These are phyloP conservation scores for Picochlorum sp. DNA, from an alignment of 139 green algal species.

Conservation along the genomic window DNA sequence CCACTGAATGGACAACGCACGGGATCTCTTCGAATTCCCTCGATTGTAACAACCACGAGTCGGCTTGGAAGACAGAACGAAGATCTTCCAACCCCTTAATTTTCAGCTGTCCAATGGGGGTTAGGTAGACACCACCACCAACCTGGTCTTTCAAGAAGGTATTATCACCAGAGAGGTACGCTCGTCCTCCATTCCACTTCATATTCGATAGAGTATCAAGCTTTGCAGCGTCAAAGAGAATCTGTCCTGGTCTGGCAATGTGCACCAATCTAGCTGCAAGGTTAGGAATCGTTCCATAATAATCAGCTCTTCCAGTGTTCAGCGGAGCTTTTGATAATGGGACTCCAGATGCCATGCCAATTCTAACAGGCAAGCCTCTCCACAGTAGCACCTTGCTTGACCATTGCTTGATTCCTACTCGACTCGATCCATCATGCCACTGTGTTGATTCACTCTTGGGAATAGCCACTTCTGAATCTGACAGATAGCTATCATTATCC, in stretches of 20 bases:
- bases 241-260: constrained; percentile 59
- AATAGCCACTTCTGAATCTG: not conserved
- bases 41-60: constrained; percentile 14
- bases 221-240: constrained; percentile 42
- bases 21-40: constrained; percentile 9
- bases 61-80: constrained; percentile 37
- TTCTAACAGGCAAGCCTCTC: constrained; percentile 56
- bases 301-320: constrained; percentile 73
- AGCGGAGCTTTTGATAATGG: constrained; percentile 54
- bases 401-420: not conserved
- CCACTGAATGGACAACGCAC: not conserved
- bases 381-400: constrained; percentile 39
- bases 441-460: not conserved
- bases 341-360: constrained; percentile 63
- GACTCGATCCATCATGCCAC: not conserved
- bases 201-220: not conserved
- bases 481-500: not conserved
- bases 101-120: constrained; percentile 34
- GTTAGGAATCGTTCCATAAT: constrained; percentile 73
- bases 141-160: not conserved
- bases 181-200: not conserved
- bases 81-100: constrained; percentile 46
- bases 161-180: not conserved
- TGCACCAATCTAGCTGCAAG: constrained; percentile 57
- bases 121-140: constrained; percentile 22